phyloP scores from a whole-genome alignment of 2,329 filamentous ascomycete species.

The Davidsoniella neocaledoniae region DNA sequence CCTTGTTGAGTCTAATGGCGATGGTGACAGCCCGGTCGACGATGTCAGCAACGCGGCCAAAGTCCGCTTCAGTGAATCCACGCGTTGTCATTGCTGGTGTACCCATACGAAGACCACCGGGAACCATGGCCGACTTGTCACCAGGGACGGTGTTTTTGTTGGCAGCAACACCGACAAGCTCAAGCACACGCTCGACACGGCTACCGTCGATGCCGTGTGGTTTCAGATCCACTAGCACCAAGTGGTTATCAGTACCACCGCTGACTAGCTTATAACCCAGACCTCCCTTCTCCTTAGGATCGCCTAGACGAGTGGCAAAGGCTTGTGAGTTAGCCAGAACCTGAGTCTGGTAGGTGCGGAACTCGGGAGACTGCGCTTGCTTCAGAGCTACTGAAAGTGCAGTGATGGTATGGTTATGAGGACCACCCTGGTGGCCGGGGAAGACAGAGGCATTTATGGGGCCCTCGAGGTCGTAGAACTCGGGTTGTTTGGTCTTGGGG shows the following conservation, averaged over 20 bases:
- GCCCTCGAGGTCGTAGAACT: constrained; percentile 75
- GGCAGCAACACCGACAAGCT: constrained; percentile 86
- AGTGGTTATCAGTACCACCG: constrained; percentile 92
- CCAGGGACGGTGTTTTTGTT: constrained; percentile 99
- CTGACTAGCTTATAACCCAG: constrained; percentile 80
- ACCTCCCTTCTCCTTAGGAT: constrained; percentile 55
- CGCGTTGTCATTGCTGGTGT: constrained; percentile 96
- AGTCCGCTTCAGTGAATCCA: constrained; percentile 81
- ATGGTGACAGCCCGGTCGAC: constrained; percentile 72
- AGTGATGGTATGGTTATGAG: constrained; percentile 98
- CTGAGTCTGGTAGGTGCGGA: constrained; percentile 80
- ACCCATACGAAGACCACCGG: constrained; percentile 83
- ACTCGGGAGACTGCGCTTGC: constrained; percentile 78
- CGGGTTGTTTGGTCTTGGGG: constrained; percentile 70
- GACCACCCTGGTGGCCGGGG: constrained; percentile 92
- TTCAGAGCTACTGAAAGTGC: constrained; percentile 87
- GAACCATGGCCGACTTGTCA: constrained; percentile 82
- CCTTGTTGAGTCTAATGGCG: constrained; percentile 57
- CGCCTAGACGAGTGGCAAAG: constrained; percentile 52
- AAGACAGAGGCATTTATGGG: constrained; percentile 96
- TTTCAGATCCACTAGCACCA: constrained; percentile 84
- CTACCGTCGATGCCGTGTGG: constrained; percentile 74
- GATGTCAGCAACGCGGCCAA: constrained; percentile 69
- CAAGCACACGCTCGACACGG: constrained; percentile 75
- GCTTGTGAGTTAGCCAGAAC: constrained; percentile 85